Evolutionary conservation across 805 yeast genomes (phyloP), one percentile per base, ranked within the genome.

Genomic region (Saturnispora gosingensis): DNA sequence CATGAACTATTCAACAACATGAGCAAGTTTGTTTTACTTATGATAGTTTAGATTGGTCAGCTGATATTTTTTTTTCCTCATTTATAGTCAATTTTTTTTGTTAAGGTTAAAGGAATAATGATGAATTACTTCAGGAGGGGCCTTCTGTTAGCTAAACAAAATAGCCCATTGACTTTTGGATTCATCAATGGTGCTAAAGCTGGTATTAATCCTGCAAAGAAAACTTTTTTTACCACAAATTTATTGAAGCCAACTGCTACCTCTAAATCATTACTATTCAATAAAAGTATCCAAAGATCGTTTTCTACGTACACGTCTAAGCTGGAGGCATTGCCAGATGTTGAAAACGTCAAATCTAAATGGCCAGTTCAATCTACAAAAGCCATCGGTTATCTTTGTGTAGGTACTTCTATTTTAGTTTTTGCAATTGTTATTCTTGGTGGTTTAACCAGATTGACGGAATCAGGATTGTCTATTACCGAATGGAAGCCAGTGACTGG

Each of bases 401-500:
- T 90, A 6, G 91, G 93, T 24, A 83, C 95, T 0, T 85, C 97
- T 1, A 84, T 85, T 0, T 71, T 93, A 15, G 96, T 93, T 1
- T 93, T 93, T 67, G 97, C 95, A 35, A 93, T 93, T 55, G 98
- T 93, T 15, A 82, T 93, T n/a, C 73, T 93, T 5, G 99, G 99
- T 45, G 99, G 99, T 0, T 74, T 93, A 45, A 93, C 99, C 0
- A 78, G 99, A 61, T 74, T 93, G 44, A 93, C 99, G 0, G 99
- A 93, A 64, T 87, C 96, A 0, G 99, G 99, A 0, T 73, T 93
- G 45, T 85, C 96, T 46, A 93, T 93, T 65, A 93, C 98, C 1
- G 99, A 93, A 64, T 93, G 99, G 99, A 88, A 83, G 66, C 99
- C 99, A 1, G 89, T 93, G 27, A 88, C 99, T 0, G 99, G 99